These are phyloP conservation scores for Coprinopsis marcescibilis DNA, from an alignment of 768 basidiomycete genomes.

Conservation along the genomic window DNA sequence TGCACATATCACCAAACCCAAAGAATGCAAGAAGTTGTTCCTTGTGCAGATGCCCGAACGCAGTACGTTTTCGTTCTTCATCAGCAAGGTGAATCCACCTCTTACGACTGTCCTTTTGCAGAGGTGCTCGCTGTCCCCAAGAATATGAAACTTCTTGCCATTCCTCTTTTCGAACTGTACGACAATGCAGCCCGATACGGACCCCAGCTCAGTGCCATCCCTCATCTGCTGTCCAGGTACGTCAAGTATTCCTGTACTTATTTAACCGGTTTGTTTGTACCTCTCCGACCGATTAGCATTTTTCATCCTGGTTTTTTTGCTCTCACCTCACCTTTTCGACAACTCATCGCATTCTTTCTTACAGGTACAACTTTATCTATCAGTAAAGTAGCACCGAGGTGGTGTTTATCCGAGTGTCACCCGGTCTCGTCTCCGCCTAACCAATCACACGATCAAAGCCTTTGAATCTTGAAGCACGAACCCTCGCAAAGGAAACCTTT, in stretches of 20 bases:
- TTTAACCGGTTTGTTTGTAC: slow-evolving; percentile 1
- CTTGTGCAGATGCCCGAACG: slow-evolving; percentile 92
- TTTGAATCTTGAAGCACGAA: no score
- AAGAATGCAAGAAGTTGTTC: slow-evolving; percentile 96
- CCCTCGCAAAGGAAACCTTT: no score
- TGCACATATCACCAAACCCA: slow-evolving; percentile 94
- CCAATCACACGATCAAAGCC: no score
- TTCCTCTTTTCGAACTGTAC: slow-evolving; percentile 94
- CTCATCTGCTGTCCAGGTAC: slow-evolving; percentile 82
- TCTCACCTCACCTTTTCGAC: not conserved
- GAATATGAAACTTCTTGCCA: slow-evolving; percentile 98
- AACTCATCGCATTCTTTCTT: slow-evolving; percentile 50
- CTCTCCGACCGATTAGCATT: not conserved
- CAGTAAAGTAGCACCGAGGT: slow-evolving; percentile 33
- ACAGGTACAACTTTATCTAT: slow-evolving; percentile 76
- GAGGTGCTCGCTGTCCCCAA: slow-evolving; percentile 95
- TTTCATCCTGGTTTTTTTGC: not conserved
- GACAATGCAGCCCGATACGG: slow-evolving; percentile 96
- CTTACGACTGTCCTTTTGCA: slow-evolving; percentile 23
- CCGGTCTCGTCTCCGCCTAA: not conserved
- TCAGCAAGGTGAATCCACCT: not conserved
- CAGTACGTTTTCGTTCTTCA: slow-evolving; percentile 48
- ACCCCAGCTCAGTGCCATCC: slow-evolving; percentile 90
- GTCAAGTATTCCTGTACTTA: slow-evolving; percentile 16
- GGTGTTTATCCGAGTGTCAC: not conserved